Evolutionary conservation across 306 rosid genomes (phyloP), one percentile per base, ranked within the genome.

Genomic region (Cucurbita maxima): DNA sequence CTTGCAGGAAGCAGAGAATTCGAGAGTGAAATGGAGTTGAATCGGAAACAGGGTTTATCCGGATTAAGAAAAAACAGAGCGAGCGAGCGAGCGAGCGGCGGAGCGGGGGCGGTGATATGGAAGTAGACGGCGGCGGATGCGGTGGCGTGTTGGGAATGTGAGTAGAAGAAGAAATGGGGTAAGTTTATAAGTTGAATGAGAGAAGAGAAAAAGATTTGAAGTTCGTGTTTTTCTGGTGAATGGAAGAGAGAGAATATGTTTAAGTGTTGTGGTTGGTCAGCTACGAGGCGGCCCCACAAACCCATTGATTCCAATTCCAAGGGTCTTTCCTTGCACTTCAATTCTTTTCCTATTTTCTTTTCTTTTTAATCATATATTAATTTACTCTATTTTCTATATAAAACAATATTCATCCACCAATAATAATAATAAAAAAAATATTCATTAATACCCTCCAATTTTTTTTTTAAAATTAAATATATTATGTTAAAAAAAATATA

Each of bases 31-130:
- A 55, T 30, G 71, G 8, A 20, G 51, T 70, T 75, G 70, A 67
- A 78, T 20, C 19, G 43, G 22, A 10, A 10, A 54, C 11, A 56
- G 54, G 76, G 71, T 75, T 58, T 71, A 84, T 85, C 88, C 76
- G 84, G 79, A 80, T 25, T 76, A 83, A 77, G 73, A 18, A 80
- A 90, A 85, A 88, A 77, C 77, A 81, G 89, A 82, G 83, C 78
- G 34, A 82, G 83, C 78, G 34, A 76, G 18, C 0, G 83, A 72
- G 79, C 63, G 79, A 76, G 55, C 40, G 48, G 40, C 5, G 62
- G 67, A 36, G 38, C 18, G 18, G 41, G 34, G 51, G 51, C 1
- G 47, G 15, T 0, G 20, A 18, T 1, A 15, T 1, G 20, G 0
- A 10, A 62, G 5, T 15, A 7, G 34, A 71, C 76, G 55, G 66